Evolutionary conservation across 768 basidiomycete genomes (phyloP), one percentile per base, ranked within the genome.

Genomic region (Suillus brevipes): DNA sequence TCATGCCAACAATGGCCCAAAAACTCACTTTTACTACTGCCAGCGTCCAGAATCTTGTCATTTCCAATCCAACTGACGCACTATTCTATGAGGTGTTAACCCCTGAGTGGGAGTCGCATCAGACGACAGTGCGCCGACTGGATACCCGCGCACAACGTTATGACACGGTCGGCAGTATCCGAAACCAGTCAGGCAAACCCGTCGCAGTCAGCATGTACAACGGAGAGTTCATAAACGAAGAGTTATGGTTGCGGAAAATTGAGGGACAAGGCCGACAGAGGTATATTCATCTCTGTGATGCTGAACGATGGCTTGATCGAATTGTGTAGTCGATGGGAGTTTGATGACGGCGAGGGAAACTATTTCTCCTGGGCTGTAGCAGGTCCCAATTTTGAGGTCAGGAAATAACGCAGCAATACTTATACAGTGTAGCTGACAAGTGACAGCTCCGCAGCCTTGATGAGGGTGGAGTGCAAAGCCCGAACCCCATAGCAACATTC

Each of bases 71-170:
- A 40, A 74, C 70, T 63, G 80, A 82, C 66, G 70, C 69, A 65
- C 70, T 78, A 62, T 79, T 78, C 73, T 82, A 78, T 64, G 81
- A 81, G 63, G 68, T 81, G 62, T 71, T 75, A 43, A 82, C 80
- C 38, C 79, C 77, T 20, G 71, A 74, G 49, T 78, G 79, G 80
- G 77, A 77, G 59, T 68, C 72, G 8, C 66, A 72, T 52, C 45
- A 68, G 67, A 82, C 81, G 66, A 77, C 71, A 60, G 67, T 81
- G 49, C 69, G 69, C 49, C 70, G 75, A 58, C 72, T 79, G 28
- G 74, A 80, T 67, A 57, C 70, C 6, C 71, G 71, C 49, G 75
- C 70, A 31, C 66, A 70, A 37, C 67, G 62, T 66, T 79, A 77
- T 64, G 70, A 75, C 37, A 61, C 72, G 64, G 71, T 77, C 37